Conservation (phyloP, 768 basidiomycete species). For the Porphyrellus cyaneotinctus region DNA sequence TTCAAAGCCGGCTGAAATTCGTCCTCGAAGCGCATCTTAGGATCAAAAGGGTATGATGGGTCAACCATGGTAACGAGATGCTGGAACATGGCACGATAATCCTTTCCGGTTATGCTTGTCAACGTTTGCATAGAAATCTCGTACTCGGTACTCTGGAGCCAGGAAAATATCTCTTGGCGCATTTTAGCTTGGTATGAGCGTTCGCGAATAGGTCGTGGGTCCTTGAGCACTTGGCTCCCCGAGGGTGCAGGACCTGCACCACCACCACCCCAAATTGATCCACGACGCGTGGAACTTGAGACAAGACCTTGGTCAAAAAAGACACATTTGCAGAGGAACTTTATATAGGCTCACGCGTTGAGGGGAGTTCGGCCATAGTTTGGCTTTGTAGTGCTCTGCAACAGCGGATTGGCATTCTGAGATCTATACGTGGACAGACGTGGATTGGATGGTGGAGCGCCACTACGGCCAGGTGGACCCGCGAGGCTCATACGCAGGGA, state of each 20-base stretch:
- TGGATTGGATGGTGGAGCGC: slow-evolving; percentile 46
- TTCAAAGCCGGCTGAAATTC: slow-evolving; percentile 76
- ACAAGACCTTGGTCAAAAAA: slow-evolving; percentile 5
- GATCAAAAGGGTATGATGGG: slow-evolving; percentile 56
- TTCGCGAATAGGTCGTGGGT: slow-evolving; percentile 77
- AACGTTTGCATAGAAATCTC: slow-evolving; percentile 68
- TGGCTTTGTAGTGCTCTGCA: slow-evolving; percentile 66
- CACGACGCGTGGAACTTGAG: slow-evolving; percentile 63
- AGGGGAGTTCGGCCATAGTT: slow-evolving; percentile 71
- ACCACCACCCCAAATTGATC: slow-evolving; percentile 68
- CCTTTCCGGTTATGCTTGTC: slow-evolving; percentile 76
- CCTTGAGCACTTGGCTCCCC: slow-evolving; percentile 57
- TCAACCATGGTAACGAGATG: slow-evolving; percentile 72
- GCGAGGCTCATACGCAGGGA: slow-evolving; percentile 66
- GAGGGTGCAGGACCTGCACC: slow-evolving; percentile 43
- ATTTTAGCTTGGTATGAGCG: slow-evolving; percentile 67
- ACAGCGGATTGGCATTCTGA: slow-evolving; percentile 62
- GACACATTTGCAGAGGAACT: neutral
- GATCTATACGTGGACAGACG: slow-evolving; percentile 68
- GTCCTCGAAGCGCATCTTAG: slow-evolving; percentile 66
- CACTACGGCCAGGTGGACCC: slow-evolving; percentile 61
- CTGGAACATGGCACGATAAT: slow-evolving; percentile 82
- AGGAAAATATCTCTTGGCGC: slow-evolving; percentile 72
- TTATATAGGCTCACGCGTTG: slow-evolving; percentile 45
- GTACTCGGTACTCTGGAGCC: slow-evolving; percentile 61